Base-by-base conservation (phyloP, 2,329 filamentous ascomycete genomes). In the Stemphylium beticola region DNA sequence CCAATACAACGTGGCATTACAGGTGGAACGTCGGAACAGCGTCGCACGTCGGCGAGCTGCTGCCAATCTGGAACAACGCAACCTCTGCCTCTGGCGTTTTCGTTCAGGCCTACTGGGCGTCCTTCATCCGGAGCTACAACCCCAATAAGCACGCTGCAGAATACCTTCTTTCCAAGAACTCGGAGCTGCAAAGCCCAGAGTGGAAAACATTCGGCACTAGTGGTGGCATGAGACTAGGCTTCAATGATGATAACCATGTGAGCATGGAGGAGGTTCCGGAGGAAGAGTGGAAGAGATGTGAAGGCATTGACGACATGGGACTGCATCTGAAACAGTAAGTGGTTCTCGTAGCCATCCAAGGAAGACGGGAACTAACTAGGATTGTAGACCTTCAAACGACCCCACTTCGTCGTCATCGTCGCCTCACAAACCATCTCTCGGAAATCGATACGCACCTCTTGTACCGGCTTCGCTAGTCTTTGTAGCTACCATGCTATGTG, bases 11-110 rank as follows among this genome's bases (percentile, higher is more conserved):
- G 6, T 83, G 79, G 77, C 77, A 78, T 39, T 83, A 83, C 57
- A 73, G 79, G 0, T 82, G 78, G 73, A 79, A 82, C 39, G 78
- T 82, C 2, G 75, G 72, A 11, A 67, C 74, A 11, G 70, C 74
- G 1, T 63, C 69, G 2, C 72, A 77, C 39, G 69, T 79, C 1
- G 72, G 70, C 1, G 77, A 77, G 58, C 60, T 72, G 0, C 53
- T 66, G 0, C 68, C 75, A 1, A 73, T 80, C 15, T 79, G 77
- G 66, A 71, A 73, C 17, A 69, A 74, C 4, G 75, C 70, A 4
- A 65, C 65, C 1, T 57, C 57, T 1, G 68, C 70, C 9, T 66
- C 71, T 0, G 61, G 61, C 10, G 67, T 69, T 1, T 68, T 72
- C 39, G 61, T 74, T 31, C 71, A 71, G 14, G 71, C 74, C 12